Evolutionary conservation across 2,329 filamentous ascomycete genomes (phyloP), one percentile per base, ranked within the genome.

Genomic region (Grosmannia serpens): DNA sequence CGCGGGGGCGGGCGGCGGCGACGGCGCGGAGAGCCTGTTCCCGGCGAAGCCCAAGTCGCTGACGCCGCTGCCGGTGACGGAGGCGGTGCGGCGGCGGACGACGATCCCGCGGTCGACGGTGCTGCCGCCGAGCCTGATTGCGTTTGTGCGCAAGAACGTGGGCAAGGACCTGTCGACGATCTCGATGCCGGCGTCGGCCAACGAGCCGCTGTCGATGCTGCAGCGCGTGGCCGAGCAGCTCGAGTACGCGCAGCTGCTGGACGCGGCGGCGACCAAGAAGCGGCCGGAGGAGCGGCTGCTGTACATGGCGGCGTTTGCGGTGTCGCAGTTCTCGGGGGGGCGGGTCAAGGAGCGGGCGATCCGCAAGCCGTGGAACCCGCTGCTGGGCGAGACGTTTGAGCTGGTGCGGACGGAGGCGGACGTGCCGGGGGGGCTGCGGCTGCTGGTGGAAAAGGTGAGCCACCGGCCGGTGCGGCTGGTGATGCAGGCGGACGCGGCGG

Each of bases 131-230:
- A 96, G 90, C 69, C 76, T 99, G 57, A 96, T 99, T 64, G 89
- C 89, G 0, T 96, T 97, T 70, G 79, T 97, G 35, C 85, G 94
- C 64, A 99, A 97, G 72, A 99, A 99, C 65, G 94, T 97, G 11
- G 94, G 94, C 68, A 99, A 99, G 71, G 94, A 99, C 71, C 77
- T 99, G 54, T 96, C 90, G 61, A 95, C 91, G 3, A 95, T 99
- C 64, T 91, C 90, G 53, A 97, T 97, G 92, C 94, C 94, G 0
- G 94, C 96, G 1, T 95, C 92, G 5, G 86, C 92, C 27, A 99
- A 99, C 71, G 94, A 99, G 69, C 94, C 94, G 0, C 83, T 86
- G 1, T 96, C 92, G 0, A 75, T 95, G 13, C 77, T 97, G 6
- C 94, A 99, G 70, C 87, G 92, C 61, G 81, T 91, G 4, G 88